These are phyloP conservation scores for Amylocystis lapponica DNA, from an alignment of 768 basidiomycete genomes.

Conservation along the genomic window DNA sequence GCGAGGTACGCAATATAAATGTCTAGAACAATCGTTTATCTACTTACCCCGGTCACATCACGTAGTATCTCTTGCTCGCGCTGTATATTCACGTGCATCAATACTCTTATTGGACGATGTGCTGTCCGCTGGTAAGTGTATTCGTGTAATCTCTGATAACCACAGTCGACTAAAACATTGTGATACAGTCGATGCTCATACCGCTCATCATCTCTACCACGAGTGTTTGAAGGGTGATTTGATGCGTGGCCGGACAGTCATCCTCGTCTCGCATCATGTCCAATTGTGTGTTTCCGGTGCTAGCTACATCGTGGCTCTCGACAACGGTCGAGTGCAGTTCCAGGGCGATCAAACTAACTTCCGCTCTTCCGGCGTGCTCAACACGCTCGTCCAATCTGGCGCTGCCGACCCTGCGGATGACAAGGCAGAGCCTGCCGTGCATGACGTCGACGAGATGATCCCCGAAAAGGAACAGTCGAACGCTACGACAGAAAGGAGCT, in stretches of 20 bases:
- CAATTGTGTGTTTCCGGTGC: constrained; percentile 82
- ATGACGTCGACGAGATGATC: constrained; percentile 28
- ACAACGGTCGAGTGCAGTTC: constrained; percentile 76
- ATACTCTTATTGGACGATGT: constrained; percentile 84
- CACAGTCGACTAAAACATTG: background rate
- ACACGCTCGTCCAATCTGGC: constrained; percentile 57
- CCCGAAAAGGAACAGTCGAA: constrained; percentile 14
- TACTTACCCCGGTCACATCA: background rate
- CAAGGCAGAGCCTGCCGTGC: constrained; percentile 37
- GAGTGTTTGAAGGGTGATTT: constrained; percentile 79
- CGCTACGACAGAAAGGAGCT: constrained; percentile 18
- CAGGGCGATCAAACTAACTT: constrained; percentile 64
- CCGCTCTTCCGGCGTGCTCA: constrained; percentile 59
- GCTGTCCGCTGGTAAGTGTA: constrained; percentile 36
- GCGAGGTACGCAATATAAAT: constrained; percentile 46
- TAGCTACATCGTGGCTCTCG: constrained; percentile 74
- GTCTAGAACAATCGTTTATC: background rate
- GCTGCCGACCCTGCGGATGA: constrained; percentile 34
- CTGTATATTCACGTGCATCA: constrained; percentile 85
- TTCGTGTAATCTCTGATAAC: background rate
- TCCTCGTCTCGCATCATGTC: constrained; percentile 93
- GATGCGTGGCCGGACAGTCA: constrained; percentile 70
- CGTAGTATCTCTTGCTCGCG: constrained; percentile 69
- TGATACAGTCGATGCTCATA: constrained; percentile 73
- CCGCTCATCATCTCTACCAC: constrained; percentile 75